phyloP scores from a whole-genome alignment of 208 protist species.

The Tritrichomonas musculus region DNA sequence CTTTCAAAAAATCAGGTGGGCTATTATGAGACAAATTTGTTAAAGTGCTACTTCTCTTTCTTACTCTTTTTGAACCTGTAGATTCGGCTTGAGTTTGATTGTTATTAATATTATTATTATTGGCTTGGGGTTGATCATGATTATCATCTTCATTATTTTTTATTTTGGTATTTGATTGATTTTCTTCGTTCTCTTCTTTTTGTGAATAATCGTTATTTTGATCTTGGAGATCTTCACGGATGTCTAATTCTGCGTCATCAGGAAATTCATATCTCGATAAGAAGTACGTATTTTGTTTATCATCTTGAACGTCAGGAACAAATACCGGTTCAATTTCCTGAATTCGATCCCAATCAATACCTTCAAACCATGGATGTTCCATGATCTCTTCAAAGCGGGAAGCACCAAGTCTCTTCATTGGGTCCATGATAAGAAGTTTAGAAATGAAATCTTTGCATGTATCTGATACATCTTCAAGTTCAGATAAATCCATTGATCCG shows the following conservation, averaged over 20 bases:
- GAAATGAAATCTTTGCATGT: background rate
- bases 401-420: background rate
- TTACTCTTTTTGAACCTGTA: too few relatives aligned
- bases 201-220: too few relatives aligned
- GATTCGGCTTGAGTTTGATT: too few relatives aligned
- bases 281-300: background rate
- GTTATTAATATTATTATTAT: too few relatives aligned
- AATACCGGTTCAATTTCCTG: background rate
- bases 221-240: conserved; percentile 1
- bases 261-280: background rate
- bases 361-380: conserved; percentile 18
- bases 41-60: too few relatives aligned
- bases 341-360: background rate
- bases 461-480: background rate
- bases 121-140: too few relatives aligned
- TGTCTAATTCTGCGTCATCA: background rate
- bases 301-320: background rate
- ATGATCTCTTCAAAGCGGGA: background rate
- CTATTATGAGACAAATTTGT: too few relatives aligned
- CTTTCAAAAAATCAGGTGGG: too few relatives aligned
- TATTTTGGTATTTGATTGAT: too few relatives aligned
- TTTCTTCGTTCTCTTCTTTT: too few relatives aligned
- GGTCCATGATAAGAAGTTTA: background rate
- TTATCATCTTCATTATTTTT: too few relatives aligned
- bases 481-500: background rate